Base-by-base conservation (phyloP, 345 rosid species). In the Populus alba region DNA sequence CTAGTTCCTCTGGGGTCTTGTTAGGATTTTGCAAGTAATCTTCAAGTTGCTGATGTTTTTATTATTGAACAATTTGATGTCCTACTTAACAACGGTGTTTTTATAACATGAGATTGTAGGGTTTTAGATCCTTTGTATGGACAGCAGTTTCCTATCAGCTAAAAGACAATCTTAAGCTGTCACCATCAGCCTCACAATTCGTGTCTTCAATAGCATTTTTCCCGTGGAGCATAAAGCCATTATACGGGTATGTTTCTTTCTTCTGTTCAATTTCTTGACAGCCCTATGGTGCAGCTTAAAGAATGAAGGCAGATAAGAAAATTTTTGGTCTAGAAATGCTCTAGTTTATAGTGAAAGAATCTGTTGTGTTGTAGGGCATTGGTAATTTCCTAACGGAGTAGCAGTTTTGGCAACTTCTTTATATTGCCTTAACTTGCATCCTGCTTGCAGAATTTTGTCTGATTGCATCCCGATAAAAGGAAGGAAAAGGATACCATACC, bases 111-210 rank as follows among this genome's bases (percentile, higher is more conserved):
- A 73, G 70, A 66, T 41, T 84, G 65, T 82, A 96, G 99, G 98
- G 99, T 83, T 96, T 94, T 87, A 87, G 98, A 82, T 94, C 99
- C 71, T 94, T 96, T 74, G 99, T 92, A 35, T 94, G 99, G 98
- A 94, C 99, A 35, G 97, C 97, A 9, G 97, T 96, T 85, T 96
- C 99, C 0, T 96, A 96, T 83, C 99, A 90, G 88, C 87, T 96
- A 25, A 96, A 96, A 81, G 99, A 96, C 83, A 83, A 75, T 84
- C 95, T 94, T 75, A 87, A 87, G 78, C 85, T 96, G 88, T 94
- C 99, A 16, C 99, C 99, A 45, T 94, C 99, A 70, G 94, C 97
- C 79, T 94, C 99, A 38, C 98, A 96, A 82, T 91, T 94, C 27
- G 93, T 94, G 59, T 86, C 84, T 78, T 89, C 98, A 25, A 81